A percentile compares a stretch with the other conserved stretches of the same genome.
These are phyloP conservation scores for Calonectria ilicicola DNA, from an alignment of 2,329 filamentous ascomycete species.

Conservation along the genomic window DNA sequence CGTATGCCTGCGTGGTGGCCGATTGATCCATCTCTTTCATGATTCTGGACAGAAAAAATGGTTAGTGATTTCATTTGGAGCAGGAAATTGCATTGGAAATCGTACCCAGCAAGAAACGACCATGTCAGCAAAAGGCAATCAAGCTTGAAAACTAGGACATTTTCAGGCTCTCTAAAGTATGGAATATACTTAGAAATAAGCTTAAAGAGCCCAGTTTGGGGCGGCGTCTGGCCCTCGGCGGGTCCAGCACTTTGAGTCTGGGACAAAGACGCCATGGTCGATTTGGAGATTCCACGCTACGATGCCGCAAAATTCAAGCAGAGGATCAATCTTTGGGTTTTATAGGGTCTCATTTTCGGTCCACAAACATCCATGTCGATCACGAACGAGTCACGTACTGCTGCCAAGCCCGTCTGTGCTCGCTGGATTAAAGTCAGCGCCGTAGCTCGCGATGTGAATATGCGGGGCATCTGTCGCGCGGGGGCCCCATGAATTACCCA, in stretches of 20 bases:
- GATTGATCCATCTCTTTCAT: conserved; percentile 54
- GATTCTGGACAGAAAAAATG: conserved; percentile 14
- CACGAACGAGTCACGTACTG: conserved; percentile 11
- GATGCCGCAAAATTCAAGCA: not conserved
- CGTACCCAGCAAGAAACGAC: conserved; percentile 50
- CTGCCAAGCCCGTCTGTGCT: not conserved
- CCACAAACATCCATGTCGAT: conserved; percentile 12
- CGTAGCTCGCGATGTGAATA: not conserved
- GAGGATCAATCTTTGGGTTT: not conserved
- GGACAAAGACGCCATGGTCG: not conserved
- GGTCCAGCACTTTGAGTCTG: conserved; percentile 5
- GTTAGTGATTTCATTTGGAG: not conserved
- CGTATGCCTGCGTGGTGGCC: conserved; percentile 50
- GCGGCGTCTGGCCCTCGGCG: conserved; percentile 6
- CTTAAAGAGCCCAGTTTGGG: conserved; percentile 35
- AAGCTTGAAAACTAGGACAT: conserved; percentile 50
- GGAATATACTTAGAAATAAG: conserved; percentile 31
- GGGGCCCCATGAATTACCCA: conserved; percentile 22
- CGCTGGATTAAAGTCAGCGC: conserved; percentile 15
- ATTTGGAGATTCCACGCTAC: not conserved
- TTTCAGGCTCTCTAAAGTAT: conserved; percentile 45
- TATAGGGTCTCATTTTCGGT: not conserved
- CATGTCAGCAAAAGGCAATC: conserved; percentile 50
- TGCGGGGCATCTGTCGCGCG: conserved; percentile 25
- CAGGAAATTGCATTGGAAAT: not conserved